Evolutionary conservation across 2,329 filamentous ascomycete genomes (phyloP).

Genomic region (Clathrospora elynae): DNA sequence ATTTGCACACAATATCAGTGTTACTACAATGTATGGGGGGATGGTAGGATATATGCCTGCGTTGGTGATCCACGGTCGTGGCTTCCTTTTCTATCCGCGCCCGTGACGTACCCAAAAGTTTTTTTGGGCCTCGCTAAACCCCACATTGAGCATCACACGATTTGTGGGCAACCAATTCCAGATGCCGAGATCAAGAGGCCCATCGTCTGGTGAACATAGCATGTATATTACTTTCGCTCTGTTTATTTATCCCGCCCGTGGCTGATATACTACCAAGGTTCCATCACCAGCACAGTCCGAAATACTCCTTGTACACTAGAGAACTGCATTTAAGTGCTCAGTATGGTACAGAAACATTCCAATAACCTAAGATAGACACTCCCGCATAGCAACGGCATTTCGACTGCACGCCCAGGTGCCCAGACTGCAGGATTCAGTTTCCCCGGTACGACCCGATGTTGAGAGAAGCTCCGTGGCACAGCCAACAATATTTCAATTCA

Average conservation of each 20-base stretch:
- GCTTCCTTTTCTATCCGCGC: conserved; percentile 26
- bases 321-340: no score
- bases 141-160: conserved; percentile 31
- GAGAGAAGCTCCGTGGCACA: no score
- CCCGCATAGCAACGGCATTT: no score
- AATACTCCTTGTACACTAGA: no score
- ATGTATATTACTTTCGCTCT: no score
- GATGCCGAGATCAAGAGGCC: conserved; percentile 14
- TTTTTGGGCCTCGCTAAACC: conserved; percentile 34
- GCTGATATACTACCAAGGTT: no score
- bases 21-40: not conserved
- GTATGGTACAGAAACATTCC: no score
- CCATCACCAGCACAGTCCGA: no score
- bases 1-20: not conserved
- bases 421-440: no score
- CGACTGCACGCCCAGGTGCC: not conserved
- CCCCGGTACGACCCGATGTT: no score
- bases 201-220: conserved; percentile 8
- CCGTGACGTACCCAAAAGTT: conserved; percentile 27
- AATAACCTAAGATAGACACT: no score
- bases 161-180: conserved; percentile 20
- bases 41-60: conserved; percentile 1
- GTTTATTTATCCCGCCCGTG: no score
- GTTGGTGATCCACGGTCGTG: conserved; percentile 9
- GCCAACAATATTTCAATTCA: not conserved